Conservation (phyloP, 257 asterid species). For the Fraxinus americana region DNA sequence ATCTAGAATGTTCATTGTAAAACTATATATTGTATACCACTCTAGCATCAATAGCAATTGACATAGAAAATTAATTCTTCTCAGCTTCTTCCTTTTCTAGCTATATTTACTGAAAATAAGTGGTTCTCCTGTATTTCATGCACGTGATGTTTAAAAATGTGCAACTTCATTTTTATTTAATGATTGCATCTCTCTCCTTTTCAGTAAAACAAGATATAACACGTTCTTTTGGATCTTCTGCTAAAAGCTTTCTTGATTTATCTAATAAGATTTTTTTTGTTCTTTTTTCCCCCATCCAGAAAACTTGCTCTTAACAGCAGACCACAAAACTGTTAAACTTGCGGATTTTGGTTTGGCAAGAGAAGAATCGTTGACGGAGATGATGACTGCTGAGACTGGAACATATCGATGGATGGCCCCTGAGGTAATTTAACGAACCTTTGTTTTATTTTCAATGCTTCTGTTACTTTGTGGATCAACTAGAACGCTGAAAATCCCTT, state of each 20-base stretch:
- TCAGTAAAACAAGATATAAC: background rate
- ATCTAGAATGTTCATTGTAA: no score
- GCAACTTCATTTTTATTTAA: no score
- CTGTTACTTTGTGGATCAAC: constrained; percentile 5
- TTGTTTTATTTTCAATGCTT: background rate
- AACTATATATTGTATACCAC: no score
- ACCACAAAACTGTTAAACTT: constrained; percentile 74
- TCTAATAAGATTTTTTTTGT: background rate
- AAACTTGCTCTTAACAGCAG: constrained; percentile 88
- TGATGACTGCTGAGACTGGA: constrained; percentile 99
- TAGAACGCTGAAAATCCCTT: background rate
- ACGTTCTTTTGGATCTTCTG: background rate
- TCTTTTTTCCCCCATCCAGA: constrained; percentile 43
- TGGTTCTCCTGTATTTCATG: no score
- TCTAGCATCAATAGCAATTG: no score
- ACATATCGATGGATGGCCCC: constrained; percentile 99
- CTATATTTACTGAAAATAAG: no score
- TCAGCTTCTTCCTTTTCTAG: no score
- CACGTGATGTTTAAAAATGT: no score
- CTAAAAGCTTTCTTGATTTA: constrained; percentile 6
- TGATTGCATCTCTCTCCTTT: background rate
- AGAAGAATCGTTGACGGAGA: constrained; percentile 96
- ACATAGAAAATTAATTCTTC: no score
- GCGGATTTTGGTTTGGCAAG: constrained; percentile 99
- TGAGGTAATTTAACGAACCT: constrained; percentile 45